Base-by-base conservation (phyloP, 108 stramenopile species). In the Cyclostephanos tholiformis region DNA sequence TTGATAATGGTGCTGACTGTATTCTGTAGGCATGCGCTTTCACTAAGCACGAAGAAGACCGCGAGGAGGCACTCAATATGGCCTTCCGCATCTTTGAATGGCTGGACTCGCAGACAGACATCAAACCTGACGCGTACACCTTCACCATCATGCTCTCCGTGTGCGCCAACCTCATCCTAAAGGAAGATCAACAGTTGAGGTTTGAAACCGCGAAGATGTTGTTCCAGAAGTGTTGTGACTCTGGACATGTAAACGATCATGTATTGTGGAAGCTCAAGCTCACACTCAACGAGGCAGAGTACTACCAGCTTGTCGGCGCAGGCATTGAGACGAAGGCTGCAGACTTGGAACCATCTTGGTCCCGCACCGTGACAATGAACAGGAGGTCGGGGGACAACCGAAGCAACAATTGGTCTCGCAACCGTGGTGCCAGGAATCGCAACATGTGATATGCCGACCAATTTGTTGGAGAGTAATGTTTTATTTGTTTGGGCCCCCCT, bases 91-190 rank as follows among this genome's bases (percentile, higher is more conserved):
- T 89, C n/a, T 95, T 89, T 78, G 86, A 92, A 12, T 91, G 89
- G 91, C 74, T 95, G 12, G 75, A 69, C 49, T 65, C 75, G 6
- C 89, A 91, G 59, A 69, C 69, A 23, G 86, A 91, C 51, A 91
- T 95, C 82, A 74, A 84, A 50, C 89, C 93, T 50, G 93, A 95
- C 84, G 88, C 93, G 0, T 95, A 95, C 71, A 95, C 93, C 3
- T 95, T 90, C 80, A 95, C 93, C 11, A 95, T 95, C 53, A 82
- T 95, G 52, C 82, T 95, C 2, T 95, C 93, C 11, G 93, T 95
- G 17, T 90, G 89, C 66, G 76, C 93, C 53, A 95, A 95, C 61
- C 87, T 95, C 36, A 77, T 95, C 68, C 89, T 89, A 14, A 82
- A 85, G 50, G 88, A 95, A 58, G 86, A 94, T 53, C 35, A 72